These are phyloP conservation scores for Cryptomeria japonica DNA, from an alignment of 75 land plant species.

Conservation along the genomic window DNA sequence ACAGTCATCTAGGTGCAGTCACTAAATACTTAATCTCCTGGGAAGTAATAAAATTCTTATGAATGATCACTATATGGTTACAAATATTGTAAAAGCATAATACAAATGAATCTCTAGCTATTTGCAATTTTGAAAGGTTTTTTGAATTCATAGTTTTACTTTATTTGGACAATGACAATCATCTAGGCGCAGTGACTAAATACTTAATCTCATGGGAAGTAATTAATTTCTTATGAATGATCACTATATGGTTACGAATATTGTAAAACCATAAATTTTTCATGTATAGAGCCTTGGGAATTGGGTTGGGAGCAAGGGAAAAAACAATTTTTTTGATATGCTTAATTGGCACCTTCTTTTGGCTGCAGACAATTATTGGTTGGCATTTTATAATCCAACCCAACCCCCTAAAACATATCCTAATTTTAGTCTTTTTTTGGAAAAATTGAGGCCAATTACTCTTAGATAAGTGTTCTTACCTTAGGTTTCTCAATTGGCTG, in stretches of 20 bases:
- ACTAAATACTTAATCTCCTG: not conserved
- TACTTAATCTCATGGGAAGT: not conserved
- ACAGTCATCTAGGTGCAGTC: not conserved
- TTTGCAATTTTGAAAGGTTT: not conserved
- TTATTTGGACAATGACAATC: not conserved
- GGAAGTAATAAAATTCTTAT: not conserved
- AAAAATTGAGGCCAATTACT: not conserved
- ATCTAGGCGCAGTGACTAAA: not conserved
- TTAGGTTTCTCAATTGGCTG: too few species aligned
- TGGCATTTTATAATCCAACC: not conserved
- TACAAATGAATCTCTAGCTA: too few species aligned
- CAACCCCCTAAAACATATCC: not conserved
- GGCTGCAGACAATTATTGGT: not conserved
- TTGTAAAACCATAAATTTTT: not conserved
- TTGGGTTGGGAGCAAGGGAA: not conserved
- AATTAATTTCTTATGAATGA: not conserved
- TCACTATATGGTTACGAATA: not conserved
- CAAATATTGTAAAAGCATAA: not conserved
- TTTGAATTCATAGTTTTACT: not conserved
- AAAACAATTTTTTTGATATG: not conserved
- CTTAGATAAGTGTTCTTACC: not conserved
- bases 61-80: not conserved
- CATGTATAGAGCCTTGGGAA: not conserved
- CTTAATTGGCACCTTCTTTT: not conserved
- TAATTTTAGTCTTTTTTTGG: not conserved